phyloP scores from a whole-genome alignment of 805 yeast genomes.

The Nakazawaea ernobii region DNA sequence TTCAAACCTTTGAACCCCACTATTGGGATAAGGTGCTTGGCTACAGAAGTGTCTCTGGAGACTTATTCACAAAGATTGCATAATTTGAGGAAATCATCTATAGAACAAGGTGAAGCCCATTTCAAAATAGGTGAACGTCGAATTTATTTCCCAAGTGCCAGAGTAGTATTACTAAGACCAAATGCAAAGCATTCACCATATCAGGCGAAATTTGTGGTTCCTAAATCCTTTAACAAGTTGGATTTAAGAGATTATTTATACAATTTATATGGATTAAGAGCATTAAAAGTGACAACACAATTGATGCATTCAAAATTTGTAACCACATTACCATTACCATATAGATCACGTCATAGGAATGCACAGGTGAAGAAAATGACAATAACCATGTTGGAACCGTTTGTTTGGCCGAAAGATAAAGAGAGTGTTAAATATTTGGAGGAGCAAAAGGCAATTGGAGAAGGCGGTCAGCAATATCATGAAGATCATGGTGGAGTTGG shows the following conservation, averaged over 20 bases:
- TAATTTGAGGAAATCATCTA: slow-evolving; percentile 39
- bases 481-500: slow-evolving; percentile 49
- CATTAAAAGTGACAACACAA: slow-evolving; percentile 82
- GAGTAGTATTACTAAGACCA: slow-evolving; percentile 76
- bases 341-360: slow-evolving; percentile 63
- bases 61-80: slow-evolving; percentile 7
- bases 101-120: slow-evolving; percentile 66
- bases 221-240: slow-evolving; percentile 86
- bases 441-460: slow-evolving; percentile 26
- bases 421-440: slow-evolving; percentile 22
- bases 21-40: slow-evolving; percentile 22
- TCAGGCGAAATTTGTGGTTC: slow-evolving; percentile 94
- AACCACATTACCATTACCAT: slow-evolving; percentile 46
- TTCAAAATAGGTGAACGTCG: slow-evolving; percentile 75
- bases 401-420: slow-evolving; percentile 81
- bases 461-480: slow-evolving; percentile 46
- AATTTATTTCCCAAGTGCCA: slow-evolving; percentile 80
- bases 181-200: slow-evolving; percentile 96
- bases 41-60: slow-evolving; percentile 18
- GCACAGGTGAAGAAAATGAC: slow-evolving; percentile 94
- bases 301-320: slow-evolving; percentile 66
- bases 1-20: slow-evolving; percentile 19
- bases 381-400: slow-evolving; percentile 92
- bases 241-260: slow-evolving; percentile 92
- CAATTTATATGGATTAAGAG: slow-evolving; percentile 86